Base-by-base conservation (phyloP, 2,329 filamentous ascomycete species). In the Alternaria sp. region DNA sequence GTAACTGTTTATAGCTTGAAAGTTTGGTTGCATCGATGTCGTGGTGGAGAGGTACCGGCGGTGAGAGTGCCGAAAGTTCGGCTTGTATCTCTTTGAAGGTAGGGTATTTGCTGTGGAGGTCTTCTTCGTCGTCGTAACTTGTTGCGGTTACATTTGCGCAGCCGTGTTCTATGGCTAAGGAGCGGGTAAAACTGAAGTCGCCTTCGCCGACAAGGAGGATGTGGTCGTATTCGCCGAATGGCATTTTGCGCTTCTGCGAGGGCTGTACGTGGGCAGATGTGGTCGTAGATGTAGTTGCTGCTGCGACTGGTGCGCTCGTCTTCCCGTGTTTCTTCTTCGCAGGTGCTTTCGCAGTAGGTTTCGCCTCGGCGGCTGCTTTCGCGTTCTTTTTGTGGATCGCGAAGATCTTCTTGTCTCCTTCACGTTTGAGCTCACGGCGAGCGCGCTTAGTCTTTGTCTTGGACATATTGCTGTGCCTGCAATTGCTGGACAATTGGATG, bases 151-250 rank as follows among this genome's bases (percentile, higher is more conserved):
- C 77, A 71, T 89, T 83, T 61, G 81, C 84, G 81, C 89, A 92
- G 66, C 82, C 84, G 79, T 93, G 90, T 71, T 90, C 84, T 54
- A 84, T 78, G 54, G 90, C 83, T 2, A 94, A 83, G 2, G 87
- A 89, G 28, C 85, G 85, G 12, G 91, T 86, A 76, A 93, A 94
- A 75, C 90, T 93, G 73, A 95, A 87, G 78, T 96, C 92, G 66
- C 82, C 92, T 75, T 95, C 92, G 71, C 92, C 92, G 53, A 94
- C 81, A 3, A 94, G 86, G 7, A 95, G 87, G 64, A 94, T 92
- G 69, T 85, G 81, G 67, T 93, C 87, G 69, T 85, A 80, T 40
- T 85, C 81, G 25, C 83, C 78, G 78, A 94, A 94, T 16, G 92
- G 92, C 22, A 94, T 88, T 49, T 49, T 28, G 34, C 46, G 58